Conservation (phyloP, 2,329 filamentous ascomycete genomes). For the Epichloe scottii region DNA sequence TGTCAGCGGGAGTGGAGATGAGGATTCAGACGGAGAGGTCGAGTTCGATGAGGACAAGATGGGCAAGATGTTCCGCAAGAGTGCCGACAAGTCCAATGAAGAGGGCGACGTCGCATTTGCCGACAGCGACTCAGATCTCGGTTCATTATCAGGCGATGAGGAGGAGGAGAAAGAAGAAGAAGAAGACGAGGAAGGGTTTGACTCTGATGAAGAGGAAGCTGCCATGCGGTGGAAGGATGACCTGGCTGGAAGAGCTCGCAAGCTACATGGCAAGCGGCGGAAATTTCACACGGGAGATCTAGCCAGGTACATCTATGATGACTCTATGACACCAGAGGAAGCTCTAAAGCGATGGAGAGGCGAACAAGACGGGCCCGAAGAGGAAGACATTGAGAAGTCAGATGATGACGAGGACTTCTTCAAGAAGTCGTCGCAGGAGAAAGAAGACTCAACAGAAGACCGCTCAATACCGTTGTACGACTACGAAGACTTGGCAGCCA, state of each 20-base stretch:
- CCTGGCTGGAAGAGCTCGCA: conserved; percentile 60
- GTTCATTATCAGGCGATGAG: conserved; percentile 56
- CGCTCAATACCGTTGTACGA: conserved; percentile 67
- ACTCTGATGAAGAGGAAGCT: conserved; percentile 57
- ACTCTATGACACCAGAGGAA: conserved; percentile 59
- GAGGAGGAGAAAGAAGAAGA: conserved; percentile 32
- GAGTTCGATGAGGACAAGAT: conserved; percentile 48
- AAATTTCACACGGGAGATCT: conserved; percentile 73
- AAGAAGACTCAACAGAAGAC: conserved; percentile 66
- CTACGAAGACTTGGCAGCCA: conserved; percentile 67
- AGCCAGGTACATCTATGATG: conserved; percentile 79
- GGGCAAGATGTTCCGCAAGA: conserved; percentile 47
- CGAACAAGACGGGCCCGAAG: conserved; percentile 39
- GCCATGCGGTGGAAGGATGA: conserved; percentile 80
- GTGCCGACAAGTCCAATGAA: conserved; percentile 35
- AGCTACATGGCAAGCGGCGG: conserved; percentile 55
- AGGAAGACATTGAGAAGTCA: conserved; percentile 41
- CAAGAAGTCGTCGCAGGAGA: conserved; percentile 48
- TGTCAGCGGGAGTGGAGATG: conserved; percentile 39
- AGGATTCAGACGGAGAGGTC: conserved; percentile 37
- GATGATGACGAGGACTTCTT: conserved; percentile 53
- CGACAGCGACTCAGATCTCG: conserved; percentile 92
- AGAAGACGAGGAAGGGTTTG: conserved; percentile 37
- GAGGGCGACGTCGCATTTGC: conserved; percentile 78
- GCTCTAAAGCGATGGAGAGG: conserved; percentile 74